These are phyloP conservation scores for Anethum foeniculum DNA, from an alignment of 140 eudicot genomes.

Conservation along the genomic window DNA sequence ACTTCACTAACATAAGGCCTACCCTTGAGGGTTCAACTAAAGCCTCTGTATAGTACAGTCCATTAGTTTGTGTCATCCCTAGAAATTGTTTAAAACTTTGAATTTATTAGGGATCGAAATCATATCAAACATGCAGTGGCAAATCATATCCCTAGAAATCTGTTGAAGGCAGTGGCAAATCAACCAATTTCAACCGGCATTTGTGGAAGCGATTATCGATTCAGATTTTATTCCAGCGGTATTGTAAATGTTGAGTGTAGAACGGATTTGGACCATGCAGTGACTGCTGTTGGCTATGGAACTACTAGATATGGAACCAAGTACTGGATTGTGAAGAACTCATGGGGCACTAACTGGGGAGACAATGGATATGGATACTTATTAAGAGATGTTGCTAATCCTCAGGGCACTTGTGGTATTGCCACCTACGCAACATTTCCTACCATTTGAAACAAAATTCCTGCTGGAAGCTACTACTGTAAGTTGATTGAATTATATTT, in stretches of 20 bases:
- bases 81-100: no score
- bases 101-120: no score
- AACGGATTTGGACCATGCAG: slow-evolving; percentile 13
- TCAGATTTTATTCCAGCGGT: slow-evolving; percentile 25
- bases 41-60: no score
- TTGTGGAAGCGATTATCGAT: slow-evolving; percentile 12
- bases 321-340: slow-evolving; percentile 47
- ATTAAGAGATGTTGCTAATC: slow-evolving; percentile 22
- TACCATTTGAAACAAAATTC: slow-evolving; percentile 10
- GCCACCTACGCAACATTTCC: slow-evolving; percentile 38
- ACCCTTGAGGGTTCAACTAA: no score
- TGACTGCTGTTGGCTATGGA: slow-evolving; percentile 38
- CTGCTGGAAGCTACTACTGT: no score
- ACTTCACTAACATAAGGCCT: no score
- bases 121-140: slow-evolving; percentile 20
- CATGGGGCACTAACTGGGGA: slow-evolving; percentile 43
- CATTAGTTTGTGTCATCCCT: no score
- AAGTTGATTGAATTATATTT: no score
- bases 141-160: no score
- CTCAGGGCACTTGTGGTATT: slow-evolving; percentile 38
- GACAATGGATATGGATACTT: slow-evolving; percentile 30
- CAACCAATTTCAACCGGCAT: slow-evolving; percentile 32
- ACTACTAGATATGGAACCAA: slow-evolving; percentile 31
- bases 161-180: slow-evolving; percentile 26
- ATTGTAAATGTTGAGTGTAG: slow-evolving; percentile 21